Conservation (phyloP, 768 basidiomycete genomes). For the Lentinula guzmanii region DNA sequence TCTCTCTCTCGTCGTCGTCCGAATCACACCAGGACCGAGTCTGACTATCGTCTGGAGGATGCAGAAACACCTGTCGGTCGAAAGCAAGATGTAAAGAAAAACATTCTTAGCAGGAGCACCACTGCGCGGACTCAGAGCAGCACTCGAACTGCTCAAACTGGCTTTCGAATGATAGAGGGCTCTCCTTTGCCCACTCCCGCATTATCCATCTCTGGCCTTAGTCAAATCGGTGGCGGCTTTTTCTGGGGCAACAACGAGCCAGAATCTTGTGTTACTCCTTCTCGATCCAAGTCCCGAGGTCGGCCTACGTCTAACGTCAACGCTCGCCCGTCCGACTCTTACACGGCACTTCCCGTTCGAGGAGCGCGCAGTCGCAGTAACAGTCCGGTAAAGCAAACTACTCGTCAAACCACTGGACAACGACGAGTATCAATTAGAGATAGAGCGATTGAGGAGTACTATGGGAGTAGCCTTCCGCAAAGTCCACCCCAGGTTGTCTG, state of each 20-base stretch:
- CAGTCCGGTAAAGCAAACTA: constrained; percentile 17
- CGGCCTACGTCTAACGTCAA: constrained; percentile 4
- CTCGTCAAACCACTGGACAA: neutral
- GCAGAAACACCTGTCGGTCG: neutral
- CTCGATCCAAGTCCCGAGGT: neutral
- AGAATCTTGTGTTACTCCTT: neutral
- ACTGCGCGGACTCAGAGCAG: neutral
- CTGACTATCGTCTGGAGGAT: neutral
- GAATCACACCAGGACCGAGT: constrained; percentile 1
- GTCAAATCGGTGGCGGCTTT: neutral
- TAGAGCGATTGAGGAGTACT: constrained; percentile 14
- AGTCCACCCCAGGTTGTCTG: constrained; percentile 56
- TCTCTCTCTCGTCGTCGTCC: constrained; percentile 9
- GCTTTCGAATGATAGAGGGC: constrained; percentile 9
- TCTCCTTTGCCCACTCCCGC: constrained; percentile 8
- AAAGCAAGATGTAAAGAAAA: neutral
- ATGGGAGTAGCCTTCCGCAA: constrained; percentile 37
- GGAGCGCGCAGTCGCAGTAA: constrained; percentile 18
- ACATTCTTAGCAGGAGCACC: neutral
- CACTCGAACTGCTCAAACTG: constrained; percentile 4
- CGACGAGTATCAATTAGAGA: neutral
- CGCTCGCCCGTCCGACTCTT: constrained; percentile 22
- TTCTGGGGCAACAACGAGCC: constrained; percentile 6
- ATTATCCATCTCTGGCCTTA: neutral
- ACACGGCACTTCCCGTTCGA: constrained; percentile 31